phyloP scores from a whole-genome alignment of 441 rosid genomes.

The Macaranga tanarius region DNA sequence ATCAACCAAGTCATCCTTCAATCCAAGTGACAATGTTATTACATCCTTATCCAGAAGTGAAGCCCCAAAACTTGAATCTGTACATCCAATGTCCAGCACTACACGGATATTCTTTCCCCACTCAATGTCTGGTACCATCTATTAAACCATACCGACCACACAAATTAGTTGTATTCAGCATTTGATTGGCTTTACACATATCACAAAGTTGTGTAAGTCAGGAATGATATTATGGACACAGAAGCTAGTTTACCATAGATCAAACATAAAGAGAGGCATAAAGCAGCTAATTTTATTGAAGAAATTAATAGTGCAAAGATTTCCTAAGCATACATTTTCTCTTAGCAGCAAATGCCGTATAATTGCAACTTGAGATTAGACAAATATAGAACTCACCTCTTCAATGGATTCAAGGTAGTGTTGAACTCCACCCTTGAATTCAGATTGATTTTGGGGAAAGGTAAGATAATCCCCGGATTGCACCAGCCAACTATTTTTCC shows the following conservation, averaged over 20 bases:
- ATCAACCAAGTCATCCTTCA: slow-evolving; percentile 89
- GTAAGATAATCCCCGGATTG: slow-evolving; percentile 66
- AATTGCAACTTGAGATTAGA: slow-evolving; percentile 9
- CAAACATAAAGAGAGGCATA: not conserved
- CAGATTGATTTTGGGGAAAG: slow-evolving; percentile 79
- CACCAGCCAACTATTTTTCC: slow-evolving; percentile 73
- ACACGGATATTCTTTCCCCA: slow-evolving; percentile 97
- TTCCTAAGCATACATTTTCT: not conserved
- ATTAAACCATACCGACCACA: slow-evolving; percentile 40
- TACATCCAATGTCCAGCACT: slow-evolving; percentile 77
- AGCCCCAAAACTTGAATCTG: slow-evolving; percentile 71
- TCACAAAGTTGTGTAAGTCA: not conserved
- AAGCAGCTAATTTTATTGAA: not conserved
- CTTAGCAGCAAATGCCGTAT: not conserved
- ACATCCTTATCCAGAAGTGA: slow-evolving; percentile 79
- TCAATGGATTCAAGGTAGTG: slow-evolving; percentile 93
- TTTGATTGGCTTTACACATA: not conserved
- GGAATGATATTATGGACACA: not conserved
- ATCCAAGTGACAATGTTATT: slow-evolving; percentile 68
- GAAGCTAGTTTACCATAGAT: not conserved
- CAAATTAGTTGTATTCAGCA: slow-evolving; percentile 5
- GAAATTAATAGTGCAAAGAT: not conserved
- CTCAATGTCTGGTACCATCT: slow-evolving; percentile 98
- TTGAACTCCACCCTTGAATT: slow-evolving; percentile 69
- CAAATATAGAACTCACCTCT: slow-evolving; percentile 55